Percentiles rank a stretch among this genome's conserved stretches.
phyloP scores from a whole-genome alignment of 257 asterid species.

The Coffea canephora region DNA sequence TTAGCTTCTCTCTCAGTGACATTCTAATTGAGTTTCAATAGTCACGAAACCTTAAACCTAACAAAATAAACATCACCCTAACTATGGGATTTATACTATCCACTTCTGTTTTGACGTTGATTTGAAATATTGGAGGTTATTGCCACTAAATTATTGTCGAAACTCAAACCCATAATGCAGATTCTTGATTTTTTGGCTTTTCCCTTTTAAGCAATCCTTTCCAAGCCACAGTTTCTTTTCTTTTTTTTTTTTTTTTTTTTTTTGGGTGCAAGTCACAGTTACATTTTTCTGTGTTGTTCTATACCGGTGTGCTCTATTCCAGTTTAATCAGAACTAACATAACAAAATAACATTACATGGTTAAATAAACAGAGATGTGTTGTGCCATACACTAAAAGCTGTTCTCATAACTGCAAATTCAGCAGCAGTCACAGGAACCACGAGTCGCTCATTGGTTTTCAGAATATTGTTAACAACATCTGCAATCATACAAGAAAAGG shows the following conservation, averaged over 20 bases:
- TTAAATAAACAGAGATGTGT: neutral
- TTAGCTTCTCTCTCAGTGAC: neutral
- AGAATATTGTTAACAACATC: constrained; percentile 72
- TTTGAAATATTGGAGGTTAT: neutral
- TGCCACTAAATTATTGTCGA: neutral
- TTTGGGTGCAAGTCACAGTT: neutral
- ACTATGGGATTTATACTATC: neutral
- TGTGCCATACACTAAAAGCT: constrained; percentile 66
- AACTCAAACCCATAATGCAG: neutral
- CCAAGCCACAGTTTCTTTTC: neutral
- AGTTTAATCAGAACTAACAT: neutral
- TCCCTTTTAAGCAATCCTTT: neutral
- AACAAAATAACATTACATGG: neutral
- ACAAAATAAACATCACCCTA: neutral
- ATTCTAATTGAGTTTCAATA: neutral
- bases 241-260: too few species aligned
- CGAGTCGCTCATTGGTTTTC: constrained; percentile 64
- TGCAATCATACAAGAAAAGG: constrained; percentile 34
- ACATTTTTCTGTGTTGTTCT: too few species aligned
- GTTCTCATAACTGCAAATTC: constrained; percentile 91
- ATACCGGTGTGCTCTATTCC: too few species aligned
- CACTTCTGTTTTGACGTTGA: too few species aligned
- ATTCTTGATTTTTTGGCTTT: neutral
- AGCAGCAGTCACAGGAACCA: constrained; percentile 87
- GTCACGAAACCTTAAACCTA: neutral